Percentiles rank a stretch among this genome's conserved stretches.
Conservation (phyloP, 768 basidiomycete genomes). For the Lactarius psammicola region DNA sequence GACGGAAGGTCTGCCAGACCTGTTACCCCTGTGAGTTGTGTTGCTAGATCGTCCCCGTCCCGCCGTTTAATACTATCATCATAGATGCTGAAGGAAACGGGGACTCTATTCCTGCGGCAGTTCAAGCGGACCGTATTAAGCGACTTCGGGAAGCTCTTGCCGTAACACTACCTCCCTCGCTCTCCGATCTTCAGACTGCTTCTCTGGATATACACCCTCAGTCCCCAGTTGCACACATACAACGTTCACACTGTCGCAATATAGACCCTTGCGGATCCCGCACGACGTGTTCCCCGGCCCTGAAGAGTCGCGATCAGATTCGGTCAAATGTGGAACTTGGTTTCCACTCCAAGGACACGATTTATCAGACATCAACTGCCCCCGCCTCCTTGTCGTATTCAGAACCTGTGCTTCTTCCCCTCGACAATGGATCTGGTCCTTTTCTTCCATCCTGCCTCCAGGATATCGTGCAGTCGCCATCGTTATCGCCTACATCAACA, state of each 20-base stretch:
- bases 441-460: constrained; percentile 77
- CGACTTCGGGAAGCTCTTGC: constrained; percentile 69
- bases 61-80: neutral
- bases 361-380: constrained; percentile 68
- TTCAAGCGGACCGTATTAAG: constrained; percentile 82
- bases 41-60: constrained; percentile 8
- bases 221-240: constrained; percentile 3
- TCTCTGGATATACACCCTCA: neutral
- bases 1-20: constrained; percentile 87
- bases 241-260: constrained; percentile 6
- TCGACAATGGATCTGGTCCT: constrained; percentile 36
- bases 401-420: constrained; percentile 29
- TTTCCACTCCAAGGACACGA: constrained; percentile 50
- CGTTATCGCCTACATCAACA: constrained; percentile 51
- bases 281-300: neutral
- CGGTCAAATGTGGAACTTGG: constrained; percentile 44
- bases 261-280: constrained; percentile 8
- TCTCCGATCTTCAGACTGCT: constrained; percentile 6
- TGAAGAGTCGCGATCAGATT: constrained; percentile 17
- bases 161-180: constrained; percentile 18
- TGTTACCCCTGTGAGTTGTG: constrained; percentile 70
- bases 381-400: constrained; percentile 39
- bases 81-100: constrained; percentile 85
- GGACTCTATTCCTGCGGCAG: constrained; percentile 80
- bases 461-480: constrained; percentile 69